These are phyloP conservation scores for Colletotrichum cuscutae DNA, from an alignment of 2,329 filamentous ascomycete species.

Conservation along the genomic window DNA sequence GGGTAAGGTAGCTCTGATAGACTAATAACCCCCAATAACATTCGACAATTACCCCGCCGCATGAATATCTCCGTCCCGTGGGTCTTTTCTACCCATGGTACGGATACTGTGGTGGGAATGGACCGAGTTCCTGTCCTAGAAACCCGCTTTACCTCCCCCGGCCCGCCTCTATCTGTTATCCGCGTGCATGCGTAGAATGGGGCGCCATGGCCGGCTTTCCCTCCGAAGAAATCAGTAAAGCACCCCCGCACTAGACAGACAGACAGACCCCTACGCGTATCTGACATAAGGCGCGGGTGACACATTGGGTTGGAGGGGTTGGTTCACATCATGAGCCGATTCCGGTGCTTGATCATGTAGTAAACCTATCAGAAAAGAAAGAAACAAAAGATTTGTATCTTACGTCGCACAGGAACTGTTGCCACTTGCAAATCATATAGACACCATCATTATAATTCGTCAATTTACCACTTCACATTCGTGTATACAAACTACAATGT, in stretches of 20 bases:
- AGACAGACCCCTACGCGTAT: neutral
- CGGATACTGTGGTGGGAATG: neutral
- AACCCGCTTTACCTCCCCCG: neutral
- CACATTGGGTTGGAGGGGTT: neutral
- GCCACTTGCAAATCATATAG: no score
- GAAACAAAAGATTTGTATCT: neutral
- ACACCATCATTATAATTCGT: no score
- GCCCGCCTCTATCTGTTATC: neutral
- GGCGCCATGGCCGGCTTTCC: neutral
- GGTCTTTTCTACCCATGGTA: neutral
- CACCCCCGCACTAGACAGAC: neutral
- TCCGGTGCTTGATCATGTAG: neutral
- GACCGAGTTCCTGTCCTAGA: neutral
- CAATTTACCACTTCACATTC: no score
- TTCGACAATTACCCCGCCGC: neutral
- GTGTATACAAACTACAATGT: slow-evolving; percentile 1
- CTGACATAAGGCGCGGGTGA: neutral
- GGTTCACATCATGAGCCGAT: neutral
- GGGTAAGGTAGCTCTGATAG: neutral
- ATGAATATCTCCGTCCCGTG: neutral
- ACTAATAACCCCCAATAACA: neutral
- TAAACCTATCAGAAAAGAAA: neutral
- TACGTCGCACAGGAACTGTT: neutral
- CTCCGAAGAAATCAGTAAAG: neutral
- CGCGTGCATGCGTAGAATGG: neutral